Conservation (phyloP, 73 alveolate species). For the Blepharisma stoltei region DNA sequence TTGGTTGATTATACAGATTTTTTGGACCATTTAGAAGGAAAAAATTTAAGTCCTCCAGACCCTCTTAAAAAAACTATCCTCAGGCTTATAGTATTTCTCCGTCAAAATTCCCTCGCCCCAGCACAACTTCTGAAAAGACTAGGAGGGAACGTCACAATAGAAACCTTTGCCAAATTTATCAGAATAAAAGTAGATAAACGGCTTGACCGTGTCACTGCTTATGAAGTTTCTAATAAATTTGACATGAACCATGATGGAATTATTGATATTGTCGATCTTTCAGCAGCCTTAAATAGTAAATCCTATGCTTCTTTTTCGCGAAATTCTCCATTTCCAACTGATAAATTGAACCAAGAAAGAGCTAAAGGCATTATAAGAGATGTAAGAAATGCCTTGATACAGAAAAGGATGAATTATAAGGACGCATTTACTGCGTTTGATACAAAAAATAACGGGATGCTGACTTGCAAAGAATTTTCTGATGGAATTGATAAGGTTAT, state of each 20-base stretch:
- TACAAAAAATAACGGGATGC: slow-evolving; percentile 67
- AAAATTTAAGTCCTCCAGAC: background rate
- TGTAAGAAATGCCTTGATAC: slow-evolving; percentile 33
- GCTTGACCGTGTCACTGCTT: background rate
- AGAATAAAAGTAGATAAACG: background rate
- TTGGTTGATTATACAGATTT: background rate
- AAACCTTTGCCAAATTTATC: background rate
- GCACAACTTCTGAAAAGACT: background rate
- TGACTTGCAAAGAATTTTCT: slow-evolving; percentile 69
- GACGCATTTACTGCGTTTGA: slow-evolving; percentile 53
- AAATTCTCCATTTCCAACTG: slow-evolving; percentile 37
- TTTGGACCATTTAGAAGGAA: background rate
- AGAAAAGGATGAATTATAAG: slow-evolving; percentile 41
- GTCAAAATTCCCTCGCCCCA: background rate
- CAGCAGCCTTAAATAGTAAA: slow-evolving; percentile 40
- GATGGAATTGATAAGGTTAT: slow-evolving; percentile 54
- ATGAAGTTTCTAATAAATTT: slow-evolving; percentile 34
- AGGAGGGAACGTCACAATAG: background rate
- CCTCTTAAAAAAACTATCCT: background rate
- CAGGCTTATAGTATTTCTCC: background rate
- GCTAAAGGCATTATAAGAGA: slow-evolving; percentile 42
- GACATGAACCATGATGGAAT: slow-evolving; percentile 53
- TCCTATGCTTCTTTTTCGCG: slow-evolving; percentile 10
- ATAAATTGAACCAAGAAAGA: slow-evolving; percentile 32
- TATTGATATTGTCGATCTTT: slow-evolving; percentile 40